Conservation (phyloP, 2,329 filamentous ascomycete genomes). For the Trichoderma breve region DNA sequence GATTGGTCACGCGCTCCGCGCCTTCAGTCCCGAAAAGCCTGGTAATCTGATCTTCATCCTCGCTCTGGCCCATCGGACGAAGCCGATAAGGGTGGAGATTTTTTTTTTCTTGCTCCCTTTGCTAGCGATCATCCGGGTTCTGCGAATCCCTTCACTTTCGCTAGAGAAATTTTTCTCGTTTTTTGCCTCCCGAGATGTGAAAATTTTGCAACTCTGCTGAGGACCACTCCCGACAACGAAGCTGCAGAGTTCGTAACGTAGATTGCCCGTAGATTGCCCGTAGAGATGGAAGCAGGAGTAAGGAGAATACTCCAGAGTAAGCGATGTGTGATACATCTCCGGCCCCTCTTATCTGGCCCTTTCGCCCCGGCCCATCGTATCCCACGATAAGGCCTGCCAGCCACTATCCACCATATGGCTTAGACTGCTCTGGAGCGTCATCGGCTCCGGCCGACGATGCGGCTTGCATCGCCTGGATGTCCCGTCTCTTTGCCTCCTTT, state of each 20-base stretch:
- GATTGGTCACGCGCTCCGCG: constrained; percentile 3
- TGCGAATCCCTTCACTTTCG: constrained; percentile 9
- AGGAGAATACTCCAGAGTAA: neutral
- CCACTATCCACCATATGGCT: constrained; percentile 13
- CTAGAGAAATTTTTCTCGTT: neutral
- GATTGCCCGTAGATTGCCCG: neutral
- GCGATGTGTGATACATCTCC: neutral
- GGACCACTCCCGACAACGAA: neutral
- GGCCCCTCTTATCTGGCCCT: constrained; percentile 1
- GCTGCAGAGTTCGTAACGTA: neutral
- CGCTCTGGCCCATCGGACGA: constrained; percentile 7
- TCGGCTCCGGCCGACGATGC: constrained; percentile 18
- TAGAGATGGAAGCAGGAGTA: neutral
- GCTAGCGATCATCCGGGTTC: neutral
- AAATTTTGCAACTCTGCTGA: neutral
- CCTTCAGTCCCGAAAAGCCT: neutral
- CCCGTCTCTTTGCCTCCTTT: neutral
- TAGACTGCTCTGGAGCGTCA: constrained; percentile 7
- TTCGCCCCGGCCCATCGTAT: constrained; percentile 1
- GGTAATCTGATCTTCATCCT: constrained; percentile 1
- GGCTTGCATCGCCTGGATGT: neutral
- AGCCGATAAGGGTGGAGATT: constrained; percentile 12
- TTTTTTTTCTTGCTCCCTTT: neutral
- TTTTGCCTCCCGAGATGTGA: neutral
- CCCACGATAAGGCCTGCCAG: constrained; percentile 16